Base-by-base conservation (phyloP, 2,329 filamentous ascomycete species). In the Aspergillus hiratsukae region DNA sequence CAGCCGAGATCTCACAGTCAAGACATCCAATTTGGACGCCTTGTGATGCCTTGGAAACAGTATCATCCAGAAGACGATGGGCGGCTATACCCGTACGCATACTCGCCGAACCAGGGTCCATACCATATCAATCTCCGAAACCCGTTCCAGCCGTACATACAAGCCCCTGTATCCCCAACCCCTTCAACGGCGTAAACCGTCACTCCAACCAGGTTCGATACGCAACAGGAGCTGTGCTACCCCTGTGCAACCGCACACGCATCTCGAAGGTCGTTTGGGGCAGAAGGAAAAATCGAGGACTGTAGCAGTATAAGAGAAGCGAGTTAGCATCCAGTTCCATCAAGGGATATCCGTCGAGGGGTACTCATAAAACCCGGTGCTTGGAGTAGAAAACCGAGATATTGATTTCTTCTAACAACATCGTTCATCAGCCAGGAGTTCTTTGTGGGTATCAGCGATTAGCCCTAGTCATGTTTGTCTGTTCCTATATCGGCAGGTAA, bases 301-400 rank as follows among this genome's bases (percentile, higher is more conserved):
- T 17, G 14, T 17, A 37, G 31, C 14, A 37, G 14, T 7, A 17
- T 37, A 37, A 37, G 31, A n/a, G 31, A 14, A 37, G 6, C 14
- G 14, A 17, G 31, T 37, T 37, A 37, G 14, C 31, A 8, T 37
- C 5, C 14, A 37, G 6, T 14, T n/a, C 14, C 31, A 3, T 37
- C 14, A 37, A 37, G 6, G 0, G 31, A 6, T 7, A 37, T n/a
- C 7, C 31, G 6, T 37, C 5, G 31, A 37, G 5, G 31, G 31
- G 1, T 37, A 17, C 31, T 7, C 14, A 37, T 37, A n/a, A 7
- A 51, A 40, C 35, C 40, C 28, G 40, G 31, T 49, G 14, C 25
- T 14, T 41, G 27, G 54, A 57, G 11, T 37, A 52, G 57, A 61
- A 53, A 17, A 7, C 5, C 5, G 17, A 7, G 14, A 17, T 37